phyloP scores from a whole-genome alignment of 768 basidiomycete species.

The Russula compacta region DNA sequence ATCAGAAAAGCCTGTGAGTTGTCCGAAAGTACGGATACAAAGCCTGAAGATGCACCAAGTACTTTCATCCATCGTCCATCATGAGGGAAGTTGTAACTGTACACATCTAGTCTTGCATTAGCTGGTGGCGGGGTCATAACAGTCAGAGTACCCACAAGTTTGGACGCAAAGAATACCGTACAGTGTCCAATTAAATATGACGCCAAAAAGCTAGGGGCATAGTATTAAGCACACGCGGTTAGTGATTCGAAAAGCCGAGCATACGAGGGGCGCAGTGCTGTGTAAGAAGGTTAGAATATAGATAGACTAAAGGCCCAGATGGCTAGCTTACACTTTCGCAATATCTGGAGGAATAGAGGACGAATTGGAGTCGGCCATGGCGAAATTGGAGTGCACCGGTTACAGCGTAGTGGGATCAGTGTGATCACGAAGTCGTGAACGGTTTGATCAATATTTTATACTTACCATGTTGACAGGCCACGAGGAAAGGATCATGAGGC shows the following conservation, averaged over 20 bases:
- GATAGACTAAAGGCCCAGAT: too few relatives aligned
- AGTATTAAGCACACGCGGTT: too few relatives aligned
- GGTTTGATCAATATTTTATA: too few relatives aligned
- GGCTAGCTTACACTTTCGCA: too few relatives aligned
- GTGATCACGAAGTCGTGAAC: too few relatives aligned
- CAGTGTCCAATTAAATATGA: conserved; percentile 23
- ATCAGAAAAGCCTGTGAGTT: neutral
- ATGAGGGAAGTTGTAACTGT: conserved; percentile 12
- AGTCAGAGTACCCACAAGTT: conserved; percentile 20
- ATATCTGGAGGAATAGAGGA: too few relatives aligned
- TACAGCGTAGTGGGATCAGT: too few relatives aligned
- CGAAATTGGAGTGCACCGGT: too few relatives aligned
- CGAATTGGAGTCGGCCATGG: too few relatives aligned
- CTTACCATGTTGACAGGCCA: too few relatives aligned
- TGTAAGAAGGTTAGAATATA: neutral
- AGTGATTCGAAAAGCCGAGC: neutral
- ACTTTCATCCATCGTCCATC: neutral
- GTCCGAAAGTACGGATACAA: too few relatives aligned
- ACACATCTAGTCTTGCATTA: conserved; percentile 8
- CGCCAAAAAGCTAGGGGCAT: neutral
- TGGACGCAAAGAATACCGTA: conserved; percentile 26
- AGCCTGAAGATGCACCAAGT: neutral
- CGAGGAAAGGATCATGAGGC: too few relatives aligned
- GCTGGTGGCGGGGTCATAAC: neutral
- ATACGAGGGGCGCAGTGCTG: conserved; percentile 7